phyloP scores from a whole-genome alignment of 1,284 basidiomycete species.

The Lentinus polychrous region DNA sequence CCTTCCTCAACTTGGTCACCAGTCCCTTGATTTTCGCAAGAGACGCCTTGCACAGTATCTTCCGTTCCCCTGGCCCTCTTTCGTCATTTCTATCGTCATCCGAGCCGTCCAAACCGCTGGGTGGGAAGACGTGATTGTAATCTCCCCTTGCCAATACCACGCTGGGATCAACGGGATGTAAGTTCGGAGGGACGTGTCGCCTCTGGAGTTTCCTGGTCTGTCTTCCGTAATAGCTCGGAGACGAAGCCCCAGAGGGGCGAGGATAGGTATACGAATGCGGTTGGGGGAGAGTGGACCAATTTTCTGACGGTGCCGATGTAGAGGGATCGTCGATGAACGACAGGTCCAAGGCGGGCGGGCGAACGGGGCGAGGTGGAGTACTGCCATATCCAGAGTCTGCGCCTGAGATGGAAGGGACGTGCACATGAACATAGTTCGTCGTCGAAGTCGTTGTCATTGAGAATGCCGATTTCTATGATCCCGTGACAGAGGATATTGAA shows the following conservation, averaged over 20 bases:
- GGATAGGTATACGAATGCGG: not conserved
- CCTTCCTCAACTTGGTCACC: not conserved
- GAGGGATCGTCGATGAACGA: not conserved
- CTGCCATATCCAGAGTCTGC: constrained; percentile 4
- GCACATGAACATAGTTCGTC: constrained; percentile 36
- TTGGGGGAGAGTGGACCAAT: constrained; percentile 1
- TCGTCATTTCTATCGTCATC: constrained; percentile 1
- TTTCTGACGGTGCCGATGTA: not conserved
- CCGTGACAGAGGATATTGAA: not conserved
- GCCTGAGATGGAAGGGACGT: constrained; percentile 14
- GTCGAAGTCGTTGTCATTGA: constrained; percentile 47
- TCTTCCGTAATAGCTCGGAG: not conserved
- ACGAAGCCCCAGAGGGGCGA: not conserved
- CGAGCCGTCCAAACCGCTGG: not conserved
- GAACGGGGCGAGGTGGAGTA: constrained; percentile 4
- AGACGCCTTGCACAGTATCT: constrained; percentile 20
- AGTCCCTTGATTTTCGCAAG: constrained; percentile 19
- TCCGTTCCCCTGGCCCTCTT: constrained; percentile 5
- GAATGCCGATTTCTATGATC: constrained; percentile 38
- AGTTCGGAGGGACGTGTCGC: constrained; percentile 14
- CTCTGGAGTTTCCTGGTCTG: not conserved
- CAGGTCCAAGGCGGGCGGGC: not conserved
- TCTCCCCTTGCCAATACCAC: constrained; percentile 25
- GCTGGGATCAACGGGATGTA: constrained; percentile 20
- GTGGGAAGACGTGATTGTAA: constrained; percentile 22